Evolutionary conservation across 2,329 filamentous ascomycete species (phyloP).

Genomic region (Penicillium sp.): DNA sequence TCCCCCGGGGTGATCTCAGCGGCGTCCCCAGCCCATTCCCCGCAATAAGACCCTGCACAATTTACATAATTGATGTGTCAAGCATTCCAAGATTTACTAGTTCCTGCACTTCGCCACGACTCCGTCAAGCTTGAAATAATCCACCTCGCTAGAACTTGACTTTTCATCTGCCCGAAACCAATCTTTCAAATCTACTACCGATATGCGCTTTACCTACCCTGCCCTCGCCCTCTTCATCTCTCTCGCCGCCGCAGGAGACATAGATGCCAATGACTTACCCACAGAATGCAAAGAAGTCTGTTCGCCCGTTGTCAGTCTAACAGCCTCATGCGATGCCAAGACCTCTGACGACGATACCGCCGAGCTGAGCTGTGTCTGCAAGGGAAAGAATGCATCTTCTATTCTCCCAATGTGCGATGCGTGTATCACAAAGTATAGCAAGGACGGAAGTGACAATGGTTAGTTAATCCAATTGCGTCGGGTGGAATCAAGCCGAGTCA

Average conservation of each 20-base stretch:
- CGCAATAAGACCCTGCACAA: background rate
- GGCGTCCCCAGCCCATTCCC: background rate
- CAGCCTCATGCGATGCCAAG: constrained; percentile 7
- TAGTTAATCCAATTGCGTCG: background rate
- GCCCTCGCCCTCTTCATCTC: constrained; percentile 3
- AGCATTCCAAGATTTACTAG: background rate
- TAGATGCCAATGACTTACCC: constrained; percentile 12
- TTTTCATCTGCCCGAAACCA: background rate
- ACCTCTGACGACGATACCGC: constrained; percentile 7
- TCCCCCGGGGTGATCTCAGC: background rate
- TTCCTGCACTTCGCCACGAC: background rate
- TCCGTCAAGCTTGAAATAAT: no score
- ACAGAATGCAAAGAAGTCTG: constrained; percentile 11
- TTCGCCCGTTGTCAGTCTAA: constrained; percentile 8
- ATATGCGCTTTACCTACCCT: background rate
- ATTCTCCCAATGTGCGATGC: constrained; percentile 8
- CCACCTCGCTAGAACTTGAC: no score
- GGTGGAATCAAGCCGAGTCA: background rate
- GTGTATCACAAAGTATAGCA: constrained; percentile 13
- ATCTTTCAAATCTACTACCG: background rate
- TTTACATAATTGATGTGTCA: background rate
- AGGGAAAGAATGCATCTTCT: constrained; percentile 1
- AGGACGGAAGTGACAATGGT: constrained; percentile 13
- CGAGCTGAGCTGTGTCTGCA: constrained; percentile 9
- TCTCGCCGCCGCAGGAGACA: constrained; percentile 2